phyloP scores from a whole-genome alignment of 257 asterid genomes.

The Linaria vulgaris region DNA sequence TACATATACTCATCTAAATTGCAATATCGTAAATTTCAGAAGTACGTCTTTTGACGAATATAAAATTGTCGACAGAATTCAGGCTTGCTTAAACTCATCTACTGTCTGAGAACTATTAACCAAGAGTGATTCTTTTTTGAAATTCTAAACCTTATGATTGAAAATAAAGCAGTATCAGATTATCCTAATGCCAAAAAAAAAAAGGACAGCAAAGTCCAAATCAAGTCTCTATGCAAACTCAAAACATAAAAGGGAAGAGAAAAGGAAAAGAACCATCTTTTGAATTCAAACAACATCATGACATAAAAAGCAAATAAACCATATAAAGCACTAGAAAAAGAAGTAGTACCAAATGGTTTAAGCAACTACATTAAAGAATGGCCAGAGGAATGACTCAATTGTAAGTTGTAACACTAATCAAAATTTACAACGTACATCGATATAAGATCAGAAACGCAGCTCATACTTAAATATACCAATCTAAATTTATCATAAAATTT shows the following conservation, averaged over 20 bases:
- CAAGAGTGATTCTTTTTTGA: slow-evolving; percentile 1
- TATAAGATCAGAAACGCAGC: too few species aligned
- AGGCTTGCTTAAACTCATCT: background rate
- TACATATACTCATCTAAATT: slow-evolving; percentile 1
- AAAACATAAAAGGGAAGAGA: too few species aligned
- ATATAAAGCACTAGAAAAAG: too few species aligned
- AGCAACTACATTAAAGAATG: too few species aligned
- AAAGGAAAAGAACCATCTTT: too few species aligned
- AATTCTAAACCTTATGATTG: background rate
- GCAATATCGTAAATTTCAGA: background rate
- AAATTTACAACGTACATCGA: too few species aligned
- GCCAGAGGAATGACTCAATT: too few species aligned
- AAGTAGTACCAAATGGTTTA: too few species aligned
- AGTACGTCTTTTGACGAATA: background rate
- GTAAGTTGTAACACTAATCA: too few species aligned
- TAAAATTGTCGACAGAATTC: background rate
- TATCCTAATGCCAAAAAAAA: background rate
- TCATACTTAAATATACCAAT: too few species aligned
- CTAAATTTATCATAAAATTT: too few species aligned
- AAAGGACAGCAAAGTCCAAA: background rate
- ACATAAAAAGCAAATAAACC: slow-evolving; percentile 5
- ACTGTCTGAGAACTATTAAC: background rate
- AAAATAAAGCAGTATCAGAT: background rate
- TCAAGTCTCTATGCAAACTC: background rate
- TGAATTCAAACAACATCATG: background rate